A percentile compares a stretch with the other conserved stretches of the same genome.
phyloP scores from a whole-genome alignment of 805 yeast genomes.

The Saccharomycopsis fibuligera region DNA sequence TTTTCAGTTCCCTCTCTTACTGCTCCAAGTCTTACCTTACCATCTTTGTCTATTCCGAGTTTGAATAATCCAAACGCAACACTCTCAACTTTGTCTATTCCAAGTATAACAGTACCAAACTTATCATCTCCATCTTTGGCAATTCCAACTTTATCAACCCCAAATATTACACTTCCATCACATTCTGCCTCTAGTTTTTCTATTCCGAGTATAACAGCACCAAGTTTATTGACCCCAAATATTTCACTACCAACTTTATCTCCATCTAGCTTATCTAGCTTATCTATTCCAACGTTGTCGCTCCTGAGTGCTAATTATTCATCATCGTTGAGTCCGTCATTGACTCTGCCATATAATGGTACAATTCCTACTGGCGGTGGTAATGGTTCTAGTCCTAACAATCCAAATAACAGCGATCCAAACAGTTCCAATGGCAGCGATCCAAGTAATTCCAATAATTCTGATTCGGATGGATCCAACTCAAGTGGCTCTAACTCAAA shows the following conservation, averaged over 20 bases:
- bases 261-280: not conserved
- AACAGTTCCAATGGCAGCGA: not conserved
- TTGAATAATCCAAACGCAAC: not conserved
- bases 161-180: not conserved
- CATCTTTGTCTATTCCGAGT: not conserved
- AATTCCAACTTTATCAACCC: not conserved
- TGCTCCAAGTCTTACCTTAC: not conserved
- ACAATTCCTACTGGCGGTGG: not conserved
- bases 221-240: not conserved
- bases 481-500: no score
- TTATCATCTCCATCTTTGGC: not conserved
- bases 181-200: no score
- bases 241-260: not conserved
- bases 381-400: constrained; percentile 1
- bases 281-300: no score
- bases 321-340: no score
- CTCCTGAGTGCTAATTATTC: no score
- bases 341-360: no score
- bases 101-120: not conserved
- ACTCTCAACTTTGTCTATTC: not conserved
- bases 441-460: not conserved
- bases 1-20: not conserved
- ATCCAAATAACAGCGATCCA: no score
- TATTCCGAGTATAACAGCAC: no score
- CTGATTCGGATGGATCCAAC: not conserved